Conservation (phyloP, 805 yeast genomes). For the Tetrapisispora arboricola region DNA sequence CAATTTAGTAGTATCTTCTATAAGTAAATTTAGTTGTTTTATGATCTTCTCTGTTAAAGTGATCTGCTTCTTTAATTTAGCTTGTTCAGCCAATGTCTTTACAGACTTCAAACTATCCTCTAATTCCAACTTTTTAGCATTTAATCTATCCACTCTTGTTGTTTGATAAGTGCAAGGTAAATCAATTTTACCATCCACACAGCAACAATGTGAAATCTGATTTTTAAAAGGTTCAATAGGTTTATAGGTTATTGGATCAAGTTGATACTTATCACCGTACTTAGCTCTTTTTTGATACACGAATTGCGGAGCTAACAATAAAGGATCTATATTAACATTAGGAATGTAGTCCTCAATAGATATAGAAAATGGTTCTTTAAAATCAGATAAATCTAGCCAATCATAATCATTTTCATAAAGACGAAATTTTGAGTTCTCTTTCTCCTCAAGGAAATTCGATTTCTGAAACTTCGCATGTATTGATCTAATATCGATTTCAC, state of each 20-base stretch:
- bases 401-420: slow-evolving; percentile 43
- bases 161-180: slow-evolving; percentile 15
- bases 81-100: slow-evolving; percentile 11
- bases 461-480: slow-evolving; percentile 39
- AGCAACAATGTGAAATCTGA: slow-evolving; percentile 54
- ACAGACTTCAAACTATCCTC: slow-evolving; percentile 5
- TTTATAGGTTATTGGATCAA: slow-evolving; percentile 30
- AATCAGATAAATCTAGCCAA: slow-evolving; percentile 59
- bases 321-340: slow-evolving; percentile 43
- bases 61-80: background rate
- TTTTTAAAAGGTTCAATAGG: slow-evolving; percentile 39
- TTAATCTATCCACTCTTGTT: slow-evolving; percentile 27
- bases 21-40: slow-evolving; percentile 11
- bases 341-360: slow-evolving; percentile 31
- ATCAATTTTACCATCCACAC: slow-evolving; percentile 24
- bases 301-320: slow-evolving; percentile 59
- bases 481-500: slow-evolving; percentile 50
- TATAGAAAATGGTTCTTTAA: slow-evolving; percentile 43
- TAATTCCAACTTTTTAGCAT: slow-evolving; percentile 24
- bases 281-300: slow-evolving; percentile 58
- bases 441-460: slow-evolving; percentile 11
- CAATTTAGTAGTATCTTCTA: slow-evolving; percentile 13
- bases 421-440: slow-evolving; percentile 18
- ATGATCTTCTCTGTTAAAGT: slow-evolving; percentile 11
- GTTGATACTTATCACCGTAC: slow-evolving; percentile 33